phyloP scores from a whole-genome alignment of 2,329 filamentous ascomycete genomes.

The Colletotrichum tabaci region DNA sequence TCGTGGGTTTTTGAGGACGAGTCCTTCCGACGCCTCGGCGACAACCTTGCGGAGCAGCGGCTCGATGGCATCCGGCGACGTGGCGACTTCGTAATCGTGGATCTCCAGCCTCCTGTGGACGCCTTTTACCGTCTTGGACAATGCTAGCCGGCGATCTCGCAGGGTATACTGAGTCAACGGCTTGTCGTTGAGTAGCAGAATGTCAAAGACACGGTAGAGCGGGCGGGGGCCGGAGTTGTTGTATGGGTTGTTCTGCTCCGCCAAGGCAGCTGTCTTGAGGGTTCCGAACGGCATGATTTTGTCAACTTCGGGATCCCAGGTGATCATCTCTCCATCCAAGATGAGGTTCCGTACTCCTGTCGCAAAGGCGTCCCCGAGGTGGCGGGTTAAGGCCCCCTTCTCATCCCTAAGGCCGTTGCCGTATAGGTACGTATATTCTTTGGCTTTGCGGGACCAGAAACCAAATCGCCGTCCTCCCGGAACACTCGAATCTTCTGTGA shows the following conservation, averaged over 20 bases:
- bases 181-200: constrained; percentile 87
- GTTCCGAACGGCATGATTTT: constrained; percentile 92
- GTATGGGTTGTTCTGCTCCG: constrained; percentile 82
- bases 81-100: constrained; percentile 79
- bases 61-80: constrained; percentile 81
- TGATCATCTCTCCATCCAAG: constrained; percentile 98
- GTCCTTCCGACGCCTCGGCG: constrained; percentile 87
- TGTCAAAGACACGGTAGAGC: constrained; percentile 90
- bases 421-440: constrained; percentile 96
- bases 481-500: constrained; percentile 78
- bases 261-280: constrained; percentile 89
- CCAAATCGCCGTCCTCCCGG: constrained; percentile 81
- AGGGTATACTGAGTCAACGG: constrained; percentile 87
- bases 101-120: constrained; percentile 86
- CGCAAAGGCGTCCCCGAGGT: constrained; percentile 83
- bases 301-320: constrained; percentile 91
- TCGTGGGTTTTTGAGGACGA: constrained; percentile 93
- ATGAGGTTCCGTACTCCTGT: constrained; percentile 87
- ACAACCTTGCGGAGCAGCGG: constrained; percentile 85
- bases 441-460: constrained; percentile 97
- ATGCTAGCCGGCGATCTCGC: constrained; percentile 81
- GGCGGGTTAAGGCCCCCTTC: constrained; percentile 83
- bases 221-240: constrained; percentile 77
- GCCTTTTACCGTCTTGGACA: constrained; percentile 78
- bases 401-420: constrained; percentile 82